A percentile compares a stretch with the other conserved stretches of the same genome.
These are phyloP conservation scores for Nemania sp. DNA, from an alignment of 2,329 filamentous ascomycete species.

Conservation along the genomic window DNA sequence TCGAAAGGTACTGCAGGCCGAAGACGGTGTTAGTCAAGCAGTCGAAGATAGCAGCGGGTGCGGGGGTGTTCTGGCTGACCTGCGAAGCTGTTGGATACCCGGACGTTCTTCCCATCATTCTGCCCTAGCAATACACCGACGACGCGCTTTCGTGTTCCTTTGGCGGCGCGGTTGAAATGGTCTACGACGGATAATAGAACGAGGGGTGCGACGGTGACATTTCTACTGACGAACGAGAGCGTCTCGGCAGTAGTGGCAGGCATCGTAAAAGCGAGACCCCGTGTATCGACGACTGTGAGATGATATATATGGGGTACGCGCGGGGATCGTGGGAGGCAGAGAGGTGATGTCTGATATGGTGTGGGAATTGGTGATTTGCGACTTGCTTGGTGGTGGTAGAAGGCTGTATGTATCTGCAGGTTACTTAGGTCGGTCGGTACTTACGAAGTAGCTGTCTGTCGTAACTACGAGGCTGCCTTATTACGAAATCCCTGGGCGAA, in stretches of 20 bases:
- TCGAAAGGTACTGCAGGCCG: constrained; percentile 82
- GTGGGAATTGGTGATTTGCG: constrained; percentile 9
- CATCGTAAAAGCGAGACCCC: constrained; percentile 58
- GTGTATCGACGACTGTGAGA: not conserved
- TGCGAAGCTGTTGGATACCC: constrained; percentile 98
- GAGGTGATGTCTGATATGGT: constrained; percentile 20
- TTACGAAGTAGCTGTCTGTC: constrained; percentile 31
- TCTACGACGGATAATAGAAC: constrained; percentile 98
- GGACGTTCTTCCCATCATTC: constrained; percentile 93
- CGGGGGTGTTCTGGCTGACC: constrained; percentile 57
- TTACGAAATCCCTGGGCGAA: constrained; percentile 33
- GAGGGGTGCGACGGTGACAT: constrained; percentile 94
- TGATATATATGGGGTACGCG: constrained; percentile 1
- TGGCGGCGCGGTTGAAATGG: constrained; percentile 93
- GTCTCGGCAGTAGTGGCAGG: constrained; percentile 96
- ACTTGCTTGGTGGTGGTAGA: constrained; percentile 7
- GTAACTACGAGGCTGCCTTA: constrained; percentile 42
- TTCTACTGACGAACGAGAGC: constrained; percentile 89
- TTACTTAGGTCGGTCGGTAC: too few relatives aligned
- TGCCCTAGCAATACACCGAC: constrained; percentile 94
- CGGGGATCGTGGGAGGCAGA: constrained; percentile 18
- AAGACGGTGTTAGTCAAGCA: constrained; percentile 15
- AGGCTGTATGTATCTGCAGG: too few relatives aligned
- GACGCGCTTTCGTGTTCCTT: constrained; percentile 83
- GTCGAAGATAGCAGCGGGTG: not conserved